Evolutionary conservation across 2,329 filamentous ascomycete genomes (phyloP).

Genomic region (Alternaria rosae): DNA sequence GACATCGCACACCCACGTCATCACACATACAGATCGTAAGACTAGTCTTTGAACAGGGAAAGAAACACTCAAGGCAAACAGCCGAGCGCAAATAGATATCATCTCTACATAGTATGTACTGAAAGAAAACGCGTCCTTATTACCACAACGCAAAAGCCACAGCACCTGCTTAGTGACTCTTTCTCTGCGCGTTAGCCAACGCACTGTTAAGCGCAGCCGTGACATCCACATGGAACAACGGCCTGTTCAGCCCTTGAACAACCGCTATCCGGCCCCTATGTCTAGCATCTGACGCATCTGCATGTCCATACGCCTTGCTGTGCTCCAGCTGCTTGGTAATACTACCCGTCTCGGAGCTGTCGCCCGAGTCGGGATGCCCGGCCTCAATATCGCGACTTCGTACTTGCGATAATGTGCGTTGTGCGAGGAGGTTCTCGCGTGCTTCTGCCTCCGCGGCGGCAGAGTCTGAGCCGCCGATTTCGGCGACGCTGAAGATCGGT

Average conservation of each 20-base stretch:
- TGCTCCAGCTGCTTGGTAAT: constrained; percentile 44
- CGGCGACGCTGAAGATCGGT: constrained; percentile 91
- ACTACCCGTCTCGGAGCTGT: constrained; percentile 32
- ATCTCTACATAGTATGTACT: constrained; percentile 2
- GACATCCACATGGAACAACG: constrained; percentile 94
- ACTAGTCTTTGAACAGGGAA: not conserved
- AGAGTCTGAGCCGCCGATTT: constrained; percentile 77
- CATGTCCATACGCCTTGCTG: constrained; percentile 42
- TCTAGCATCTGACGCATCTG: constrained; percentile 36
- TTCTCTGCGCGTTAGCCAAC: constrained; percentile 72
- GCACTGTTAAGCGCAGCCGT: constrained; percentile 91
- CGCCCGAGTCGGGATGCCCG: constrained; percentile 21
- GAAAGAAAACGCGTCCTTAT: not conserved
- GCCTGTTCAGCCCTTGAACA: constrained; percentile 84
- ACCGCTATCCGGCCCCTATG: constrained; percentile 58
- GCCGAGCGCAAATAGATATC: not conserved
- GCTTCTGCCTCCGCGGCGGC: constrained; percentile 76
- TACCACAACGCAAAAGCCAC: not conserved
- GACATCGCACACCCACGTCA: not conserved
- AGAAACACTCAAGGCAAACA: not conserved
- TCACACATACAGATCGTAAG: not conserved
- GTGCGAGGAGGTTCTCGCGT: constrained; percentile 62
- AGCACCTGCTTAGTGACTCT: constrained; percentile 37
- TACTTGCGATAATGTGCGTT: constrained; percentile 55
- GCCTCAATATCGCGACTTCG: constrained; percentile 49